Conservation (phyloP, 768 basidiomycete genomes). For the Fibroporia radiculosa region DNA sequence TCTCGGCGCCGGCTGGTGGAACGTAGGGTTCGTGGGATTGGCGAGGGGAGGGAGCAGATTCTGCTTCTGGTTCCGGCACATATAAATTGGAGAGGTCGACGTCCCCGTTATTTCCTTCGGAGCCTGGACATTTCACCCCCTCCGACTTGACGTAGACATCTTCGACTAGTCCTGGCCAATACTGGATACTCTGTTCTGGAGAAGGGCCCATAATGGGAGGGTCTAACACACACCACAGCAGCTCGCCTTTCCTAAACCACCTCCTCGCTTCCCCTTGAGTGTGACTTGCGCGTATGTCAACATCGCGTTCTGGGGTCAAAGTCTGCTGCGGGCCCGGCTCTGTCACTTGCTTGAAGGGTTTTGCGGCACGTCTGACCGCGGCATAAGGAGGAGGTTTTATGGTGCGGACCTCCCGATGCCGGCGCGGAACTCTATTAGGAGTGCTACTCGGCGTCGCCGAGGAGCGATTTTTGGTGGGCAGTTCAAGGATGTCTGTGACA, state of each 20-base stretch:
- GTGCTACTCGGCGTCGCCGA: conserved; percentile 3
- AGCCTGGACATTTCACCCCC: conserved; percentile 24
- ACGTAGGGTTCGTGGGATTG: not conserved
- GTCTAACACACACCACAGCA: conserved; percentile 61
- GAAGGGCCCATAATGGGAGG: conserved; percentile 37
- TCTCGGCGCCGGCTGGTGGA: not conserved
- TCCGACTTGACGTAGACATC: conserved; percentile 44
- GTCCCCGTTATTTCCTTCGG: not conserved
- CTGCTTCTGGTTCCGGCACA: conserved; percentile 13
- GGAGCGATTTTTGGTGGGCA: conserved; percentile 27
- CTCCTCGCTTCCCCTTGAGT: conserved; percentile 39
- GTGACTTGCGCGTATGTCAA: conserved; percentile 55
- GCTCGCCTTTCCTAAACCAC: conserved; percentile 61
- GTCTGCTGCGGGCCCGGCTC: conserved; percentile 33
- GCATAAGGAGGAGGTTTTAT: conserved; percentile 28
- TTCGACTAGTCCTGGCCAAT: conserved; percentile 71
- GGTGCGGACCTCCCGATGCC: conserved; percentile 15
- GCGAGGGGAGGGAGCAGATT: not conserved
- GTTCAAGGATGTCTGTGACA: conserved; percentile 55
- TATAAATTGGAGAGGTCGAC: conserved; percentile 4
- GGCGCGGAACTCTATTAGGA: not conserved
- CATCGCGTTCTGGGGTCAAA: conserved; percentile 54
- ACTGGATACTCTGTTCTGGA: conserved; percentile 41
- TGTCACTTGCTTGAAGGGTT: conserved; percentile 23
- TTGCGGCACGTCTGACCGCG: conserved; percentile 31